Conservation (phyloP, 176 grass and related monocot genomes). For the Oryza brachyantha region DNA sequence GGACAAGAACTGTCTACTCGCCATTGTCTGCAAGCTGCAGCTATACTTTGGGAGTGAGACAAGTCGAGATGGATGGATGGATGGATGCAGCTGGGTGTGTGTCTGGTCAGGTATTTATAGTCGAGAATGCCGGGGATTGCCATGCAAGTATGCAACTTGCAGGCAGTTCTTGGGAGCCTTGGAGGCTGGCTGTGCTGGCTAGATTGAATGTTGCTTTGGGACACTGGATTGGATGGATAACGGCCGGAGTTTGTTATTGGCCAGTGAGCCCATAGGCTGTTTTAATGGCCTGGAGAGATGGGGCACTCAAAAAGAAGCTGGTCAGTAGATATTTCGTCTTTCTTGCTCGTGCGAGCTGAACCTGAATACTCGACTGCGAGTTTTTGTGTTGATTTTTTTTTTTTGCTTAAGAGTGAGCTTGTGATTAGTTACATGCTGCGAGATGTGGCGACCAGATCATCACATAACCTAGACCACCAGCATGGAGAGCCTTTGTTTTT, state of each 20-base stretch:
- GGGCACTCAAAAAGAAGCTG: not conserved
- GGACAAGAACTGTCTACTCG: not conserved
- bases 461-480: too few relatives aligned
- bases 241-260: constrained; percentile 31
- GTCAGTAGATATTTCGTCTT: not conserved
- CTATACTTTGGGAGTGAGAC: not conserved
- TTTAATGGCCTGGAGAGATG: constrained; percentile 18
- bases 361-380: too few relatives aligned
- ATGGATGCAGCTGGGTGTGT: constrained; percentile 28
- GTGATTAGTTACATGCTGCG: too few relatives aligned
- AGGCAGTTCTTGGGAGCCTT: too few relatives aligned
- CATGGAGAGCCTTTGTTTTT: too few relatives aligned
- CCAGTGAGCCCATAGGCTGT: constrained; percentile 31
- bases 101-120: constrained; percentile 33
- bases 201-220: constrained; percentile 10
- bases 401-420: too few relatives aligned
- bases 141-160: constrained; percentile 17
- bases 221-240: constrained; percentile 13
- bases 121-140: not conserved
- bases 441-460: too few relatives aligned
- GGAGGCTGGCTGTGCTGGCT: too few relatives aligned
- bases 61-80: not conserved
- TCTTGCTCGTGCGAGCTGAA: too few relatives aligned
- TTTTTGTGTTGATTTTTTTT: too few relatives aligned
- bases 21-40: constrained; percentile 13